A percentile compares a stretch with the other conserved stretches of the same genome.
These are phyloP conservation scores for Hibiscus tridactylites DNA, from an alignment of 345 rosid genomes.

Conservation along the genomic window DNA sequence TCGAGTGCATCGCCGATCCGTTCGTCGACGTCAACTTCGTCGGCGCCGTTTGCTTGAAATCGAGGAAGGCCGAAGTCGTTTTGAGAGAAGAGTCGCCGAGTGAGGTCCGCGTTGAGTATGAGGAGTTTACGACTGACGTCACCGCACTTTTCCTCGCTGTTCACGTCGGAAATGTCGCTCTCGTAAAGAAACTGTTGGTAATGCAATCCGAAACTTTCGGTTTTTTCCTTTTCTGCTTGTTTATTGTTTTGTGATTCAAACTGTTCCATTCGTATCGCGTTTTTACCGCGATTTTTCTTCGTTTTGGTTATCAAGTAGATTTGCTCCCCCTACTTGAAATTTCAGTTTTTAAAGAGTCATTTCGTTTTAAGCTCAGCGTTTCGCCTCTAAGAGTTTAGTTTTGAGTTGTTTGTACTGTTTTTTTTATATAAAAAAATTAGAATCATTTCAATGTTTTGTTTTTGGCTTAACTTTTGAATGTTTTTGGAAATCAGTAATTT, in stretches of 20 bases:
- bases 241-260: conserved; percentile 5
- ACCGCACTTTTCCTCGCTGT: conserved; percentile 82
- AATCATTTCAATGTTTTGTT: neutral
- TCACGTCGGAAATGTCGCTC: conserved; percentile 63
- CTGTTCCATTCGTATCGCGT: neutral
- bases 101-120: conserved; percentile 56
- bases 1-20: conserved; percentile 61
- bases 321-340: neutral
- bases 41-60: conserved; percentile 68
- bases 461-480: neutral
- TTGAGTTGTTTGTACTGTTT: neutral
- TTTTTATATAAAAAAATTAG: neutral
- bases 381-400: neutral
- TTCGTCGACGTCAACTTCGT: conserved; percentile 77
- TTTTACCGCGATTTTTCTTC: neutral
- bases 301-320: neutral
- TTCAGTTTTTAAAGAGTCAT: neutral
- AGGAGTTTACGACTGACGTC: conserved; percentile 89
- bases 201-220: neutral
- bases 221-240: neutral
- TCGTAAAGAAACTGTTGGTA: conserved; percentile 85
- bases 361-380: neutral
- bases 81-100: conserved; percentile 53
- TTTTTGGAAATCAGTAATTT: neutral
- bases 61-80: conserved; percentile 60